Evolutionary conservation across 2,329 filamentous ascomycete species (phyloP).

Genomic region (Chalara sp.): DNA sequence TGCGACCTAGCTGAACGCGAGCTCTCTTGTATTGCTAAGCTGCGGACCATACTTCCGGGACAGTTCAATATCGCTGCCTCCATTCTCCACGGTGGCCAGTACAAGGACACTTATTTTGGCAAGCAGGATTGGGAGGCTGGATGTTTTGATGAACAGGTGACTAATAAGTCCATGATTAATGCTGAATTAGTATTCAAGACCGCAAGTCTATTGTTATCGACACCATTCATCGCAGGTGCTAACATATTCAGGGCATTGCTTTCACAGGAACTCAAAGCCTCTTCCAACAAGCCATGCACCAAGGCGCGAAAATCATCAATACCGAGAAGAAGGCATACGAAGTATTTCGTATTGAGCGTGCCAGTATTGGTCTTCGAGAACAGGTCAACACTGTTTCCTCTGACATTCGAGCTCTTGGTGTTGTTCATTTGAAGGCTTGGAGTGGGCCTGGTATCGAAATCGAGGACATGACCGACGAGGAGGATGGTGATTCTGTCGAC

Average conservation of each 20-base stretch:
- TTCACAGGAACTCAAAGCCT: constrained; percentile 29
- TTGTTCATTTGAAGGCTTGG: constrained; percentile 36
- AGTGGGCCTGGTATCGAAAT: constrained; percentile 28
- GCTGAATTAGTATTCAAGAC: constrained; percentile 37
- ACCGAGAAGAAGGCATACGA: constrained; percentile 53
- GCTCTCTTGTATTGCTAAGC: constrained; percentile 49
- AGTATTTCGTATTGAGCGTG: constrained; percentile 44
- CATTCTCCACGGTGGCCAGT: constrained; percentile 54
- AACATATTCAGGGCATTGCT: constrained; percentile 23
- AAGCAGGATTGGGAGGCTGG: constrained; percentile 9
- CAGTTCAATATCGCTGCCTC: constrained; percentile 74
- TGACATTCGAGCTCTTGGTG: constrained; percentile 37
- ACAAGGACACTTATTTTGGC: constrained; percentile 10
- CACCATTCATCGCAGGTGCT: too few species aligned
- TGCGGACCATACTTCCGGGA: constrained; percentile 57
- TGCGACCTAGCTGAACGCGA: constrained; percentile 64
- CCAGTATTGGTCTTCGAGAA: constrained; percentile 39
- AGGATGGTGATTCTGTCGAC: constrained; percentile 16
- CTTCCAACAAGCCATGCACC: constrained; percentile 23
- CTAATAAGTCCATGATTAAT: constrained; percentile 27
- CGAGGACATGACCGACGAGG: constrained; percentile 20
- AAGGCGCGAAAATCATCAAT: constrained; percentile 33
- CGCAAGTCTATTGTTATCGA: constrained; percentile 14
- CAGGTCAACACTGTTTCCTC: constrained; percentile 29
- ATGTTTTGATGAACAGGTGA: constrained; percentile 15